Evolutionary conservation across 768 basidiomycete species (phyloP).

Genomic region (Amanita thiersii): DNA sequence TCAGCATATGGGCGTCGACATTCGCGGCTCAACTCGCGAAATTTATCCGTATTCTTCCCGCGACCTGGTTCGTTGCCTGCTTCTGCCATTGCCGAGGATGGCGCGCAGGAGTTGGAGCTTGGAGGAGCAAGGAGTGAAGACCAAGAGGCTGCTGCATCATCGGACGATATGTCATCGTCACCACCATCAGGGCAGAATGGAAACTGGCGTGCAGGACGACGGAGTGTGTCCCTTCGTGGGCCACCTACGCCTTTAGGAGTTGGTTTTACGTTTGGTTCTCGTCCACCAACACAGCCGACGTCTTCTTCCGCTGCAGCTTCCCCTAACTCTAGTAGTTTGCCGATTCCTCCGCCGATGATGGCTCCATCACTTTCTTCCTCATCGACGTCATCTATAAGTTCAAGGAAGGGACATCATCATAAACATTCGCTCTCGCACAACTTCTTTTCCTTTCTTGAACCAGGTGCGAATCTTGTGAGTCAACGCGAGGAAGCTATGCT

Average conservation of each 20-base stretch:
- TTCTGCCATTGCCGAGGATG: conserved; percentile 62
- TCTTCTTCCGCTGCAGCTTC: background rate
- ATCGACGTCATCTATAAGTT: conserved; percentile 22
- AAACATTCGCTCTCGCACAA: conserved; percentile 93
- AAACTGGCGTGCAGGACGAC: conserved; percentile 8
- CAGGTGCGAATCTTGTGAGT: conserved; percentile 29
- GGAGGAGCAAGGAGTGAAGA: conserved; percentile 19
- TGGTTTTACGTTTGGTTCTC: conserved; percentile 60
- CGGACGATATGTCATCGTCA: conserved; percentile 37
- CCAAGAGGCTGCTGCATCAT: conserved; percentile 41
- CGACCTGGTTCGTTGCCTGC: conserved; percentile 58
- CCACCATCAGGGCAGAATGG: conserved; percentile 35
- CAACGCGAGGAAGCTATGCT: conserved; percentile 24
- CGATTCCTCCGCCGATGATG: conserved; percentile 19
- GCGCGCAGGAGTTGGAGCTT: conserved; percentile 41
- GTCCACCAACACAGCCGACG: conserved; percentile 28
- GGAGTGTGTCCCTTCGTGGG: background rate
- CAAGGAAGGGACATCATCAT: conserved; percentile 76
- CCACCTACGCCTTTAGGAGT: conserved; percentile 32
- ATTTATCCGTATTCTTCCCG: conserved; percentile 89
- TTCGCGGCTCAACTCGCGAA: conserved; percentile 78
- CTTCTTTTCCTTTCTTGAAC: conserved; percentile 93
- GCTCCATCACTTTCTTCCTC: conserved; percentile 14
- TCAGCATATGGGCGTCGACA: conserved; percentile 37
- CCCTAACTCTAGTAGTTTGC: background rate